phyloP scores from a whole-genome alignment of 2,329 filamentous ascomycete species.

The Coniochaeta sp. region DNA sequence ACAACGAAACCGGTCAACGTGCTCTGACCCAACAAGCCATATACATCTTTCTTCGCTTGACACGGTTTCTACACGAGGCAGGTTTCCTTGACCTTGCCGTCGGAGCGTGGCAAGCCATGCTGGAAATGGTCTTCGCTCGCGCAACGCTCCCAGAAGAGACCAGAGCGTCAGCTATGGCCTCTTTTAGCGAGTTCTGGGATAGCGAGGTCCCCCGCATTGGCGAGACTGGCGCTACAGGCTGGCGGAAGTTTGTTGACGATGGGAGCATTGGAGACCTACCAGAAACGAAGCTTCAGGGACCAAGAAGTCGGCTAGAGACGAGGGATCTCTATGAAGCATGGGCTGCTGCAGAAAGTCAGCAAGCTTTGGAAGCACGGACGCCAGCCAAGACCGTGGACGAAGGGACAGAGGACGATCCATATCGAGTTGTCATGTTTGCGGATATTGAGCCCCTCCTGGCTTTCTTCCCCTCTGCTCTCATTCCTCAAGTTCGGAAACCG shows the following conservation, averaged over 20 bases:
- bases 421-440: conserved; percentile 69
- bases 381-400: conserved; percentile 73
- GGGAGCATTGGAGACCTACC: conserved; percentile 29
- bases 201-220: conserved; percentile 74
- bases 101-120: conserved; percentile 73
- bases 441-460: conserved; percentile 64
- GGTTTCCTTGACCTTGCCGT: conserved; percentile 73
- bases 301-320: conserved; percentile 17
- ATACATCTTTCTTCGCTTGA: conserved; percentile 70
- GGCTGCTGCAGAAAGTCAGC: conserved; percentile 46
- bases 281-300: conserved; percentile 23
- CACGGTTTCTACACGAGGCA: conserved; percentile 64
- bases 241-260: conserved; percentile 45
- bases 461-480: conserved; percentile 31
- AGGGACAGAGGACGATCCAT: conserved; percentile 71
- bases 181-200: conserved; percentile 78
- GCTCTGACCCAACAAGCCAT: conserved; percentile 38
- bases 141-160: conserved; percentile 30
- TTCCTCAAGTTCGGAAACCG: conserved; percentile 28
- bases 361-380: conserved; percentile 38
- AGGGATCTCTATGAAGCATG: conserved; percentile 43
- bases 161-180: conserved; percentile 19
- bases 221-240: conserved; percentile 64
- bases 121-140: conserved; percentile 64
- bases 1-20: conserved; percentile 1